A percentile compares a stretch with the other conserved stretches of the same genome.
phyloP scores from a whole-genome alignment of 306 rosid species.

The Dalbergia cultrata region DNA sequence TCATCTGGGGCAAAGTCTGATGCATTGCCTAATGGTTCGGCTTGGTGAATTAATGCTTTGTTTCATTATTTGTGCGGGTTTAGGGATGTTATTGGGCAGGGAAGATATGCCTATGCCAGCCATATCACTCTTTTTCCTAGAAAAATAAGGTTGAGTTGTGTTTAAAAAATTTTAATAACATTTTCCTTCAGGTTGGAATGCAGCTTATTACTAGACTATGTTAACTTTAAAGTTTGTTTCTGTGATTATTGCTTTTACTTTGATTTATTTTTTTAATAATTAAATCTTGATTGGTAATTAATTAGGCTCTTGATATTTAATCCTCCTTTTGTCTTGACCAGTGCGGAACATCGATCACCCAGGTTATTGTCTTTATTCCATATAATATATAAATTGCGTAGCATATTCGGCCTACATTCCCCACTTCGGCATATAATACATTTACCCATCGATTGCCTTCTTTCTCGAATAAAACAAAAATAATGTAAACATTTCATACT shows the following conservation, averaged over 20 bases:
- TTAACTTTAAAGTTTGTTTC: slow-evolving; percentile 37
- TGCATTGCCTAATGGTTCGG: slow-evolving; percentile 42
- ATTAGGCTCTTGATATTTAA: too few relatives aligned
- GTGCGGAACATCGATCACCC: too few relatives aligned
- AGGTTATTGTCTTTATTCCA: too few relatives aligned
- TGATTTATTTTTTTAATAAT: not conserved
- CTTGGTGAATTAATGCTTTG: slow-evolving; percentile 48
- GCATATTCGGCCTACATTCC: too few relatives aligned
- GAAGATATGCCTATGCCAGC: slow-evolving; percentile 46
- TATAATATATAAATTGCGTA: too few relatives aligned
- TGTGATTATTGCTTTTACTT: slow-evolving; percentile 30
- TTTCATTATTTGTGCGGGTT: slow-evolving; percentile 29
- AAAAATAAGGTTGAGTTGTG: slow-evolving; percentile 41
- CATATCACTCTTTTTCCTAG: slow-evolving; percentile 41
- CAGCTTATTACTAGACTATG: slow-evolving; percentile 18
- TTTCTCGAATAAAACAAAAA: too few relatives aligned
- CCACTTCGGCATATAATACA: too few relatives aligned
- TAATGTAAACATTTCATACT: too few relatives aligned
- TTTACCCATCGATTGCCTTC: too few relatives aligned
- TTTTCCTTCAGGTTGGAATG: slow-evolving; percentile 28
- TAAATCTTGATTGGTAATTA: not conserved
- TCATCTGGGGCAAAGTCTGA: slow-evolving; percentile 55
- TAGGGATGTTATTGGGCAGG: slow-evolving; percentile 46
- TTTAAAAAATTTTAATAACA: slow-evolving; percentile 4
- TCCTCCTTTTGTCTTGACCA: not conserved